A percentile compares a stretch with the other conserved stretches of the same genome.
Evolutionary conservation across 768 basidiomycete genomes (phyloP).

Genomic region (Megacollybia marginata): DNA sequence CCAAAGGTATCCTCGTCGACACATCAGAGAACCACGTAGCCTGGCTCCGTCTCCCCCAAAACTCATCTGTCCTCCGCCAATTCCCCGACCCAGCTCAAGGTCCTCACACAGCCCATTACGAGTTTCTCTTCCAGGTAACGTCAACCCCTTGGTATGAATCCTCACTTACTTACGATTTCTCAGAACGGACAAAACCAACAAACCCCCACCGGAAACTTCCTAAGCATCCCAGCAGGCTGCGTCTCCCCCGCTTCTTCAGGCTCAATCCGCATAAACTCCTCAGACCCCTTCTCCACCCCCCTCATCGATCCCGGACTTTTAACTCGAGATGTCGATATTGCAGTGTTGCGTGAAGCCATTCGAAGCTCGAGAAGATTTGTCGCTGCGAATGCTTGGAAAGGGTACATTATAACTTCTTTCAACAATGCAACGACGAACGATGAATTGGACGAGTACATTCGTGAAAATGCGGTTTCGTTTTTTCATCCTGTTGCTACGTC

Average conservation of each 20-base stretch:
- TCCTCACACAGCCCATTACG: slow-evolving; percentile 24
- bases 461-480: slow-evolving; percentile 16
- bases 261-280: slow-evolving; percentile 25
- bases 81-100: slow-evolving; percentile 25
- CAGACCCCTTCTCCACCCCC: slow-evolving; percentile 32
- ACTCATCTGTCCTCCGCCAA: slow-evolving; percentile 13
- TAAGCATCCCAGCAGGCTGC: neutral
- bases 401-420: slow-evolving; percentile 6
- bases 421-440: slow-evolving; percentile 20
- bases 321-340: slow-evolving; percentile 12
- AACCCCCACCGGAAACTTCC: slow-evolving; percentile 10
- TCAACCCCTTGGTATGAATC: slow-evolving; percentile 20
- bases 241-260: neutral
- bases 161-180: slow-evolving; percentile 19
- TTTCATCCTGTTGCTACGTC: slow-evolving; percentile 28
- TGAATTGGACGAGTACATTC: slow-evolving; percentile 20
- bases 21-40: slow-evolving; percentile 14
- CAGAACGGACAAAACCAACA: slow-evolving; percentile 18
- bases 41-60: slow-evolving; percentile 18
- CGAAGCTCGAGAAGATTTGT: slow-evolving; percentile 10
- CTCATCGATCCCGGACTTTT: slow-evolving; percentile 40
- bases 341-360: slow-evolving; percentile 13
- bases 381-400: slow-evolving; percentile 9
- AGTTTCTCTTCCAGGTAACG: slow-evolving; percentile 22
- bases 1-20: slow-evolving; percentile 11